Conservation (phyloP, 805 yeast genomes). For the Barnettozyma vustinii region DNA sequence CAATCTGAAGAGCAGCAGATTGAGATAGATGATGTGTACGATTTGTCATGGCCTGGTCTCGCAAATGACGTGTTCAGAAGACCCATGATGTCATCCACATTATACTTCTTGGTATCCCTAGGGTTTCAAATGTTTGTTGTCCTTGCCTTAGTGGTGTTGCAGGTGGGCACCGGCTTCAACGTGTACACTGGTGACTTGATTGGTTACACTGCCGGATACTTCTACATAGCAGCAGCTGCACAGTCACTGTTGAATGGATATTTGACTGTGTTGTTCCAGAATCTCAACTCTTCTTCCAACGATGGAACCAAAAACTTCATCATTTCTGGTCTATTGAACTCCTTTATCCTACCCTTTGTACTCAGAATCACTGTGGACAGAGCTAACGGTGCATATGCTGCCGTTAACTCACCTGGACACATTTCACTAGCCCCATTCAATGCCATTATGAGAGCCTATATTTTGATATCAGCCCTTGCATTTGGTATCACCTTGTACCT, state of each 20-base stretch:
- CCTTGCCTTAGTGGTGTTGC: slow-evolving; percentile 10
- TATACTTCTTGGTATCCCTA: slow-evolving; percentile 13
- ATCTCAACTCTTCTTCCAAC: slow-evolving; percentile 2
- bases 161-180: slow-evolving; percentile 10
- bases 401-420: slow-evolving; percentile 23
- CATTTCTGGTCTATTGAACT: slow-evolving; percentile 10
- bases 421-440: slow-evolving; percentile 7
- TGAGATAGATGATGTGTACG: slow-evolving; percentile 15
- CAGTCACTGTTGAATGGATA: slow-evolving; percentile 16
- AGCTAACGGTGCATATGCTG: slow-evolving; percentile 16
- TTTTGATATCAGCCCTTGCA: slow-evolving; percentile 8
- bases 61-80: slow-evolving; percentile 23
- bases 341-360: slow-evolving; percentile 18
- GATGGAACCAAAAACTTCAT: neutral
- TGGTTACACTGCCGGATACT: neutral
- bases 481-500: slow-evolving; percentile 13
- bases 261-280: slow-evolving; percentile 17
- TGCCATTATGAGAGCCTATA: slow-evolving; percentile 10
- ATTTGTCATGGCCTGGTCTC: slow-evolving; percentile 25
- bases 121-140: slow-evolving; percentile 14
- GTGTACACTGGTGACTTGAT: slow-evolving; percentile 1
- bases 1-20: slow-evolving; percentile 1
- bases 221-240: slow-evolving; percentile 15
- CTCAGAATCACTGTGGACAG: slow-evolving; percentile 8
- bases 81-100: slow-evolving; percentile 6